Evolutionary conservation across 805 yeast species (phyloP).

Genomic region (Candida alai): DNA sequence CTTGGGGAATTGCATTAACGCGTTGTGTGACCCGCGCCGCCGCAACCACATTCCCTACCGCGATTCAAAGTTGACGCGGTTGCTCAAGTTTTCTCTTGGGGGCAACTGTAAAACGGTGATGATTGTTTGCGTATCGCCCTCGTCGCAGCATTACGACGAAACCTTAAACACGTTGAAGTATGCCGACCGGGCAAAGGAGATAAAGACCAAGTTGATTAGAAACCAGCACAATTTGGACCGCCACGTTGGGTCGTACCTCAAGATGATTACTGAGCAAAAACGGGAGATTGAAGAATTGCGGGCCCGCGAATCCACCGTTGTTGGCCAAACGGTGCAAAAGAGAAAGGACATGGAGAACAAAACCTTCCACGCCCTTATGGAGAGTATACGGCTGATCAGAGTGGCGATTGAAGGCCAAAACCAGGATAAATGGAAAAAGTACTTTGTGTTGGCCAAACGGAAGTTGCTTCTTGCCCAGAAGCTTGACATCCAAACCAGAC

Average conservation of each 20-base stretch:
- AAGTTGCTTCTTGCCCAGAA: slow-evolving; percentile 42
- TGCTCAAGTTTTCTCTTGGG: slow-evolving; percentile 84
- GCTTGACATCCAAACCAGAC: slow-evolving; percentile 30
- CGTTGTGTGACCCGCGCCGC: slow-evolving; percentile 70
- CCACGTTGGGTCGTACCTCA: slow-evolving; percentile 80
- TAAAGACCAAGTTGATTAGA: slow-evolving; percentile 72
- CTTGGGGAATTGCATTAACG: slow-evolving; percentile 90
- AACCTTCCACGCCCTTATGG: slow-evolving; percentile 37
- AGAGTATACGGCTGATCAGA: slow-evolving; percentile 39
- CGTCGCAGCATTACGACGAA: slow-evolving; percentile 85
- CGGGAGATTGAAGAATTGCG: slow-evolving; percentile 68
- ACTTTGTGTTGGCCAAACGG: slow-evolving; percentile 43
- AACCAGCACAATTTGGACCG: slow-evolving; percentile 74
- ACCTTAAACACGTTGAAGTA: slow-evolving; percentile 87
- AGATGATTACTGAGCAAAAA: slow-evolving; percentile 79
- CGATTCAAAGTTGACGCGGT: slow-evolving; percentile 83
- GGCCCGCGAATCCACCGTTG: slow-evolving; percentile 44
- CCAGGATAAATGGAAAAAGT: slow-evolving; percentile 42
- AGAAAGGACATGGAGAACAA: slow-evolving; percentile 33
- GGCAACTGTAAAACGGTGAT: slow-evolving; percentile 94
- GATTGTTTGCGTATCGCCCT: slow-evolving; percentile 93
- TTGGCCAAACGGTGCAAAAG: slow-evolving; percentile 35
- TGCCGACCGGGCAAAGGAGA: slow-evolving; percentile 88
- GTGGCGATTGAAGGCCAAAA: slow-evolving; percentile 39
- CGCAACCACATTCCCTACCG: slow-evolving; percentile 82